Evolutionary conservation across 139 green algal genomes (phyloP).

Genomic region (Chlamydomonas sp.): DNA sequence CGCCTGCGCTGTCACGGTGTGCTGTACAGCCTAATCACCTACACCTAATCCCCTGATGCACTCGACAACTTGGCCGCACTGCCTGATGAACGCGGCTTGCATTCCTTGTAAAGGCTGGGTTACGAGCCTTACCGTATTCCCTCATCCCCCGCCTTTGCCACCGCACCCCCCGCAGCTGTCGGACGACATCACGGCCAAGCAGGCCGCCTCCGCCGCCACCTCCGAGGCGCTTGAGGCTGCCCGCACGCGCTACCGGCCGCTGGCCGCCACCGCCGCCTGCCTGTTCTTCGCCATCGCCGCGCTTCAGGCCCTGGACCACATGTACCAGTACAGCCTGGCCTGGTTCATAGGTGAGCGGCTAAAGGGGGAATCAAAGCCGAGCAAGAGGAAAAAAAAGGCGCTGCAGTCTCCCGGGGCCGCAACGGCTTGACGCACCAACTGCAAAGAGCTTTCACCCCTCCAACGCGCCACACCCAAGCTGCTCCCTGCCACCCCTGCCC

Average conservation of each 20-base stretch:
- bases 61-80: too few relatives aligned
- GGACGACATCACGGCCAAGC: conserved; percentile 81
- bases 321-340: conserved; percentile 70
- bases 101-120: too few relatives aligned
- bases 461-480: conserved; percentile 34
- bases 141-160: background rate
- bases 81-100: too few relatives aligned
- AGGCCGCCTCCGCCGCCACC: conserved; percentile 42
- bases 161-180: background rate
- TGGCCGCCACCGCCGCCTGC: conserved; percentile 66
- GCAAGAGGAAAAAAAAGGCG: background rate
- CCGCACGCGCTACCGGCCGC: conserved; percentile 62
- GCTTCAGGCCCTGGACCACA: conserved; percentile 63
- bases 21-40: too few relatives aligned
- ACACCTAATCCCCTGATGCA: too few relatives aligned
- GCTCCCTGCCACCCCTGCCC: conserved; percentile 48
- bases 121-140: background rate
- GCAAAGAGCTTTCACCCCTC: too few relatives aligned
- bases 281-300: conserved; percentile 81
- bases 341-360: conserved; percentile 45
- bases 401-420: background rate
- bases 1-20: too few relatives aligned
- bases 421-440: background rate
- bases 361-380: background rate
- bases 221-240: conserved; percentile 53